Conservation (phyloP, 495 filamentous ascomycete genomes). For the Platismatia glauca region DNA sequence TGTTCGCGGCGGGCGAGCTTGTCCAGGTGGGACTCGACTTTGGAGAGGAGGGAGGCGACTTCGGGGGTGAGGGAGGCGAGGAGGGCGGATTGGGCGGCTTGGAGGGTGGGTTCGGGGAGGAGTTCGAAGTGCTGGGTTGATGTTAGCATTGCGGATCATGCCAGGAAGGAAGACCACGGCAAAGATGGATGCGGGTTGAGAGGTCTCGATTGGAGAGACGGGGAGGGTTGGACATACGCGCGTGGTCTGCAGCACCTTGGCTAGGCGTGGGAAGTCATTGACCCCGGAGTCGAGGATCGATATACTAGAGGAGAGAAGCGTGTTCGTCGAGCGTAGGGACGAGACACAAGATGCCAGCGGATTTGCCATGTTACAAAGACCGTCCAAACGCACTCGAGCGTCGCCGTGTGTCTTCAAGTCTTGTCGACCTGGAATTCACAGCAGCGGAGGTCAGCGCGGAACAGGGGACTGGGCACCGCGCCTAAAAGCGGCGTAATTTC, state of each 20-base stretch:
- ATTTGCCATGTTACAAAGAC: constrained; percentile 17
- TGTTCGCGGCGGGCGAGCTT: constrained; percentile 64
- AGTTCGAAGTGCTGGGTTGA: constrained; percentile 67
- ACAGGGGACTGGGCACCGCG: background rate
- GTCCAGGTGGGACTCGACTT: constrained; percentile 60
- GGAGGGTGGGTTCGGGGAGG: constrained; percentile 58
- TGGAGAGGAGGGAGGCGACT: constrained; percentile 54
- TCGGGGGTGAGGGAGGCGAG: constrained; percentile 67
- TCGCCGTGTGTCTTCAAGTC: background rate
- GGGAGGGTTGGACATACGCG: constrained; percentile 41
- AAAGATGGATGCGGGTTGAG: background rate
- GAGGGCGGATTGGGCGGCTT: constrained; percentile 57
- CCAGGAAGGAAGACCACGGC: background rate
- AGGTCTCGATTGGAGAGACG: background rate
- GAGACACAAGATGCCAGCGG: constrained; percentile 57
- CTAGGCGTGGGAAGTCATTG: constrained; percentile 63
- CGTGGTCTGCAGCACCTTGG: constrained; percentile 61
- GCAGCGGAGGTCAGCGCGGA: constrained; percentile 1
- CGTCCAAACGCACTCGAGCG: background rate
- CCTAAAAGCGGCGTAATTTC: constrained; percentile 17
- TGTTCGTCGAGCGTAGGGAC: constrained; percentile 60
- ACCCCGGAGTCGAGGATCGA: constrained; percentile 62
- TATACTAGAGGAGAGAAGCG: constrained; percentile 66
- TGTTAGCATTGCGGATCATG: background rate
- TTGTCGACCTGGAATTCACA: background rate